Evolutionary conservation across 768 basidiomycete genomes (phyloP).

Genomic region (Galerina marginata): DNA sequence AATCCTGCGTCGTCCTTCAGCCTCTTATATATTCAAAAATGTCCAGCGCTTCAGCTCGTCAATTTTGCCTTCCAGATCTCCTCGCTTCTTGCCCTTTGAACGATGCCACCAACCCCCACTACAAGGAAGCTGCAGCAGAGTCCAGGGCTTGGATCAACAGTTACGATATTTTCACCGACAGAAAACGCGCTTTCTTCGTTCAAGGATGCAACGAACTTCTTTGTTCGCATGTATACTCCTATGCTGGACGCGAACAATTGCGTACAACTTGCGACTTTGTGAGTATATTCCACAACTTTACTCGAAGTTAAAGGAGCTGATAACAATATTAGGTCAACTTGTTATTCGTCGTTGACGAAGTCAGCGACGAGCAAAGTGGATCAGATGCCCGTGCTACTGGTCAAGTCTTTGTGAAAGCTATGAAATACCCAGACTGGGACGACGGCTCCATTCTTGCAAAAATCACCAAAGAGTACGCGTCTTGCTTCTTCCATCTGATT

Average conservation of each 20-base stretch:
- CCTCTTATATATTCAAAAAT: slow-evolving; percentile 17
- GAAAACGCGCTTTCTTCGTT: slow-evolving; percentile 67
- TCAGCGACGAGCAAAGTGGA: slow-evolving; percentile 69
- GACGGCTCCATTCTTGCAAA: slow-evolving; percentile 61
- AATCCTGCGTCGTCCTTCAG: slow-evolving; percentile 18
- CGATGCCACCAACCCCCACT: slow-evolving; percentile 60
- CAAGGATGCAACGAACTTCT: slow-evolving; percentile 66
- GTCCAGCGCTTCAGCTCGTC: slow-evolving; percentile 29
- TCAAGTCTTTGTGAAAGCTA: slow-evolving; percentile 54
- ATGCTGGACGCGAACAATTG: slow-evolving; percentile 60
- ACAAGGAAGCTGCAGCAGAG: slow-evolving; percentile 57
- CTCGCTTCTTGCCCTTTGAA: slow-evolving; percentile 50
- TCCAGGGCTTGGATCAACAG: slow-evolving; percentile 68
- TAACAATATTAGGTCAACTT: slow-evolving; percentile 50
- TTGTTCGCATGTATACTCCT: slow-evolving; percentile 65
- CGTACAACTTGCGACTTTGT: slow-evolving; percentile 68
- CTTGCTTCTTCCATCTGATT: background rate
- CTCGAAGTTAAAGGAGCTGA: background rate
- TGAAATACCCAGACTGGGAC: slow-evolving; percentile 56
- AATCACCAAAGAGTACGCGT: slow-evolving; percentile 65
- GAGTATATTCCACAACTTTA: slow-evolving; percentile 23
- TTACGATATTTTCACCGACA: slow-evolving; percentile 61
- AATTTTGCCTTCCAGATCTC: slow-evolving; percentile 64
- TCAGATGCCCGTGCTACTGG: slow-evolving; percentile 59
- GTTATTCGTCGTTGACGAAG: slow-evolving; percentile 71